Evolutionary conservation across 2,329 filamentous ascomycete genomes (phyloP).

Genomic region (Colletotrichum higginsianum): DNA sequence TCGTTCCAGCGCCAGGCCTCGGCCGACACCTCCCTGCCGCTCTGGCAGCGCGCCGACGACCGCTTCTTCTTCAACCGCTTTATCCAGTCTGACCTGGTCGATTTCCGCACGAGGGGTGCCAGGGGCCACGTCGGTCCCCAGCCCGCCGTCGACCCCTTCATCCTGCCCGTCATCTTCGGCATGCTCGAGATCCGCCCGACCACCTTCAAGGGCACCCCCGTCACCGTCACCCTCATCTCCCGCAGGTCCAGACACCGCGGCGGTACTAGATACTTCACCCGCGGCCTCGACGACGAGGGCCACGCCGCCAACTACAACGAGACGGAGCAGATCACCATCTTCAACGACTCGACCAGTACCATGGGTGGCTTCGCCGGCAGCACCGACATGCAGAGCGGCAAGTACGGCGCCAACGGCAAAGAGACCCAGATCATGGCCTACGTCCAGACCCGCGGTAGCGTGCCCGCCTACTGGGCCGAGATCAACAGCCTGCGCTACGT

Average conservation of each 20-base stretch:
- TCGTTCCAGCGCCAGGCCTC: constrained; percentile 95
- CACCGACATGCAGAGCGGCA: constrained; percentile 81
- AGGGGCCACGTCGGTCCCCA: constrained; percentile 79
- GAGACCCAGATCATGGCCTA: constrained; percentile 94
- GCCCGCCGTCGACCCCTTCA: constrained; percentile 87
- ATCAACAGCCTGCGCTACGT: constrained; percentile 94
- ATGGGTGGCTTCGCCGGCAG: constrained; percentile 86
- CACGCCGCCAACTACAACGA: constrained; percentile 99
- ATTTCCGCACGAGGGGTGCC: constrained; percentile 79
- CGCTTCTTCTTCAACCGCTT: constrained; percentile 99
- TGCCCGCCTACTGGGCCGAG: constrained; percentile 96
- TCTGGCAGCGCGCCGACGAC: constrained; percentile 95
- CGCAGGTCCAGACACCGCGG: constrained; percentile 89
- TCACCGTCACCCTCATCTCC: constrained; percentile 91
- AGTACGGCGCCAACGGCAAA: constrained; percentile 71
- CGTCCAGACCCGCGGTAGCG: constrained; percentile 95
- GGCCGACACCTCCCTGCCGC: constrained; percentile 76
- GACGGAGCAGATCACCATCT: constrained; percentile 91
- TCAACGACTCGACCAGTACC: constrained; percentile 84
- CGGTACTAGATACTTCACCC: constrained; percentile 94
- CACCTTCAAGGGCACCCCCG: constrained; percentile 84
- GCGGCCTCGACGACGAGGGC: constrained; percentile 92
- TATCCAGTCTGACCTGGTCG: constrained; percentile 90
- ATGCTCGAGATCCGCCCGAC: constrained; percentile 94
- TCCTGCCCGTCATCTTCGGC: constrained; percentile 95